A percentile compares a stretch with the other conserved stretches of the same genome.
Evolutionary conservation across 164 flowering plant genomes (phyloP).

Genomic region (Buxus sempervirens): DNA sequence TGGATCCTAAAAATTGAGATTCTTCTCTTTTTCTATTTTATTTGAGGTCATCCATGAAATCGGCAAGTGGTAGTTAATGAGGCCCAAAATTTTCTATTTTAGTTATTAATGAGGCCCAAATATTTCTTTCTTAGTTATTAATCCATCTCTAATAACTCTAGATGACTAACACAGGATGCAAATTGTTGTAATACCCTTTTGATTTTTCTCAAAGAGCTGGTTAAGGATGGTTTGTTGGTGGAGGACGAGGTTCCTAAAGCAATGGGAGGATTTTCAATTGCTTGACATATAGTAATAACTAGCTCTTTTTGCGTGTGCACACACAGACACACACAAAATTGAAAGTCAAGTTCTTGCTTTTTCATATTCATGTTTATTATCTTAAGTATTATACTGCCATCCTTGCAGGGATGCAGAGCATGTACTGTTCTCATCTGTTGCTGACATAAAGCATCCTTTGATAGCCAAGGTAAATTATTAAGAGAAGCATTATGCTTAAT

Average conservation of each 20-base stretch:
- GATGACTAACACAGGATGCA: constrained; percentile 62
- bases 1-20: no score
- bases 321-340: no score
- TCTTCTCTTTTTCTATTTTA: no score
- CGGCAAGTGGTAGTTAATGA: no score
- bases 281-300: neutral
- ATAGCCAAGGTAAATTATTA: constrained; percentile 58
- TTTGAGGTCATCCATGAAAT: no score
- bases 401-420: constrained; percentile 52
- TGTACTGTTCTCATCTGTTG: constrained; percentile 56
- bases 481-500: no score
- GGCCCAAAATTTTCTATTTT: no score
- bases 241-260: constrained; percentile 83
- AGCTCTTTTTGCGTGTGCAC: neutral
- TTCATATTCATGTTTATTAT: neutral
- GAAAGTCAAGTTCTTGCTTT: neutral
- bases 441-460: constrained; percentile 78
- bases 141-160: no score
- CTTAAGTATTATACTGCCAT: neutral
- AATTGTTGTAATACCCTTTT: constrained; percentile 95
- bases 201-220: constrained; percentile 94
- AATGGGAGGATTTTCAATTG: constrained; percentile 43
- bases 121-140: no score
- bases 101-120: no score
- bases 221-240: constrained; percentile 75